phyloP scores from a whole-genome alignment of 2,329 filamentous ascomycete genomes.

The Lomentospora prolificans region DNA sequence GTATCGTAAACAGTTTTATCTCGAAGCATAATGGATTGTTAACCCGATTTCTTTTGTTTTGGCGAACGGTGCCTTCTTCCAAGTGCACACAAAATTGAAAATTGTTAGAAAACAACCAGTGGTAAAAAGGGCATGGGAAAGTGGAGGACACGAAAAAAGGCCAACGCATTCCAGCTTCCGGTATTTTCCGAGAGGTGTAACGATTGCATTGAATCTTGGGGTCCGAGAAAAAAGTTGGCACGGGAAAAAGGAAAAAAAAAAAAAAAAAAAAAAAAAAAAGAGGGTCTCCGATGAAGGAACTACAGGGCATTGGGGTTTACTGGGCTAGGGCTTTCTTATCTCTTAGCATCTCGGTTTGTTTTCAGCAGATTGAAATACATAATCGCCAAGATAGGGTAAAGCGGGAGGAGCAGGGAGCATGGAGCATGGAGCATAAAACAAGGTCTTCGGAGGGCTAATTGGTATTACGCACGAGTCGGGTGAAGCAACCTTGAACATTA shows the following conservation, averaged over 20 bases:
- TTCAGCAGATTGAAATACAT: slow-evolving; percentile 27
- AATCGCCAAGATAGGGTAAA: slow-evolving; percentile 23
- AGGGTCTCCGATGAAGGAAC: background rate
- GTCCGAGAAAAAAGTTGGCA: slow-evolving; percentile 7
- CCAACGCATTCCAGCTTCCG: slow-evolving; percentile 1
- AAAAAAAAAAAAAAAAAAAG: slow-evolving; percentile 10
- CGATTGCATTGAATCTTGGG: background rate
- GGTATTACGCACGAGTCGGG: background rate
- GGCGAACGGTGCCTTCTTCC: too few species aligned
- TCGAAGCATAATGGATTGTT: too few species aligned
- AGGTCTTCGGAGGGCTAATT: background rate
- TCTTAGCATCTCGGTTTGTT: slow-evolving; percentile 13
- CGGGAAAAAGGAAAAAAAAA: slow-evolving; percentile 9
- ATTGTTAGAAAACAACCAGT: background rate
- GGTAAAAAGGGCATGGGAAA: slow-evolving; percentile 4
- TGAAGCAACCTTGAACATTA: too few species aligned
- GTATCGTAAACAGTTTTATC: background rate
- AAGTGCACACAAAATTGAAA: background rate
- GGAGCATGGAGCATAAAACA: background rate
- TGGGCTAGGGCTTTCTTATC: slow-evolving; percentile 19
- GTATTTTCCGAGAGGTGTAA: background rate
- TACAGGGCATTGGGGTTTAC: slow-evolving; percentile 1
- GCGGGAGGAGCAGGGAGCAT: background rate
- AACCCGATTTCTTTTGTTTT: too few species aligned
- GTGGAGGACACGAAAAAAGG: background rate